Conservation (phyloP, 1,284 basidiomycete species). For the Cryptococcus sp. region DNA sequence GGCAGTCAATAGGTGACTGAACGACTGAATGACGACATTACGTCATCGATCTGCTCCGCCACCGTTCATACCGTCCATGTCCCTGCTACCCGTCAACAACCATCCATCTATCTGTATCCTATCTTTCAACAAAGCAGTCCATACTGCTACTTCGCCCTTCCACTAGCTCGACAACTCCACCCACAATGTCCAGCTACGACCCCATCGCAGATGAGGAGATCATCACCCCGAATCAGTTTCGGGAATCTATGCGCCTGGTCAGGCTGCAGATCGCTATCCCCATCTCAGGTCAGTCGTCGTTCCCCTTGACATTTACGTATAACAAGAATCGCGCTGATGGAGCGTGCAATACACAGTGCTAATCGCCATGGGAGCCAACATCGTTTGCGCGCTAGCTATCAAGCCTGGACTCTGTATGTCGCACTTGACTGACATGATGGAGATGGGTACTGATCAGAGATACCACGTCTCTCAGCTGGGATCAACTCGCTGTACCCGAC, state of each 20-base stretch:
- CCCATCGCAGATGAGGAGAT: slow-evolving; percentile 34
- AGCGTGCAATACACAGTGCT: slow-evolving; percentile 28
- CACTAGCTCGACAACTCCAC: background rate
- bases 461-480: slow-evolving; percentile 51
- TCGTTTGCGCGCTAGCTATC: slow-evolving; percentile 50
- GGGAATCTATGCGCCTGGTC: slow-evolving; percentile 48
- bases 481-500: slow-evolving; percentile 66
- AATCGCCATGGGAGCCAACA: slow-evolving; percentile 42
- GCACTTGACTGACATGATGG: background rate
- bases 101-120: too few species aligned
- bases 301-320: slow-evolving; percentile 53
- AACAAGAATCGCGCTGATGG: background rate
- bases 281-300: slow-evolving; percentile 68
- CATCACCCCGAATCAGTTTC: slow-evolving; percentile 50
- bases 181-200: slow-evolving; percentile 50
- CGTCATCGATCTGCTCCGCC: background rate
- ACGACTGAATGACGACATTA: background rate
- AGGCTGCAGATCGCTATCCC: slow-evolving; percentile 77
- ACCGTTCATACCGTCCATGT: background rate
- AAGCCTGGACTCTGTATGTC: slow-evolving; percentile 49
- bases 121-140: too few species aligned
- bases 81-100: too few species aligned
- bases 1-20: too few species aligned
- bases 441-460: slow-evolving; percentile 4
- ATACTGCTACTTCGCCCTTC: too few species aligned